Evolutionary conservation across 2,329 filamentous ascomycete genomes (phyloP).

Genomic region (Aureobasidium lini): DNA sequence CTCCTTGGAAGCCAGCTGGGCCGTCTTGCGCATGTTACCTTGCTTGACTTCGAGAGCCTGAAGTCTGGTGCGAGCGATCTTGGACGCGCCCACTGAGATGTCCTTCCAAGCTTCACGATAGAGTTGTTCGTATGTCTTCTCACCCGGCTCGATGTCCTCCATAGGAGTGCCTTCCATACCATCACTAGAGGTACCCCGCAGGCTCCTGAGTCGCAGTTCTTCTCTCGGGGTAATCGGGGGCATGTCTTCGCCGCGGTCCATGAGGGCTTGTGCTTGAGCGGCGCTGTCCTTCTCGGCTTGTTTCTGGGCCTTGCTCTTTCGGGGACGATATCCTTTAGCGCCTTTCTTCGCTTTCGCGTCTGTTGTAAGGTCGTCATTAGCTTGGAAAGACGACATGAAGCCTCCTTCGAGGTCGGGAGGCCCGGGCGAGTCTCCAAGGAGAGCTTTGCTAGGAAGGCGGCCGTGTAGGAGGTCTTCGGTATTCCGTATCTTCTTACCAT

Average conservation of each 20-base stretch:
- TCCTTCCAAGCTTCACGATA: conserved; percentile 98
- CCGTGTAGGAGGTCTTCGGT: conserved; percentile 83
- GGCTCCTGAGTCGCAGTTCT: conserved; percentile 35
- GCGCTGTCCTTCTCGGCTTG: conserved; percentile 67
- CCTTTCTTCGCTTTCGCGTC: conserved; percentile 16
- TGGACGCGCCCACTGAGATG: conserved; percentile 87
- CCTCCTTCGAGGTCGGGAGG: conserved; percentile 79
- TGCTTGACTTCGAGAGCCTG: conserved; percentile 79
- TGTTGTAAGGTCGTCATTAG: conserved; percentile 22
- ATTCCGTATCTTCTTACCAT: conserved; percentile 85
- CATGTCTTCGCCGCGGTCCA: conserved; percentile 70
- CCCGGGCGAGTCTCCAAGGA: conserved; percentile 61
- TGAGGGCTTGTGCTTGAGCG: conserved; percentile 76
- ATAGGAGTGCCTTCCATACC: conserved; percentile 49
- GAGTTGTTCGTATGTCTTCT: conserved; percentile 83
- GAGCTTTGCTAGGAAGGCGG: conserved; percentile 65
- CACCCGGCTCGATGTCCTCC: conserved; percentile 60
- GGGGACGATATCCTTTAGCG: conserved; percentile 48
- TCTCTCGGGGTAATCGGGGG: conserved; percentile 54
- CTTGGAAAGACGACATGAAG: conserved; percentile 74
- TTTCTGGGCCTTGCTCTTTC: conserved; percentile 77
- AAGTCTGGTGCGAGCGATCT: conserved; percentile 80
- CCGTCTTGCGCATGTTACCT: conserved; percentile 97
- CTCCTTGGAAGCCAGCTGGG: conserved; percentile 92
- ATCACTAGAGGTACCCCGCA: conserved; percentile 31